Evolutionary conservation across 441 rosid species (phyloP), one percentile per base, ranked within the genome.

Genomic region (Arabidopsis hybrid): DNA sequence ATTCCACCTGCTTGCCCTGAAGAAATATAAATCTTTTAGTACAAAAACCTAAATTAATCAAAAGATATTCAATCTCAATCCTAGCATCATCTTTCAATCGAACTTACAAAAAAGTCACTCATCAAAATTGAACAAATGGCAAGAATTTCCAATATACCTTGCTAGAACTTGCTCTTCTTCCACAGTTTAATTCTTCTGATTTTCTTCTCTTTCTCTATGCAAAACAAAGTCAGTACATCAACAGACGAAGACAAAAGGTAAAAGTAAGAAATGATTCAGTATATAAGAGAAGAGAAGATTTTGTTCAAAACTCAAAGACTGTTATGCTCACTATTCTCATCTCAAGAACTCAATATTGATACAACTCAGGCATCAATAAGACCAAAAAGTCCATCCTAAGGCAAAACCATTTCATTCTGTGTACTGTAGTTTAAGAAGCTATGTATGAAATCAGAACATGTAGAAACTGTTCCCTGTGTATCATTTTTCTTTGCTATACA

Each of bases 171-270:
- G 74, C 60, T 81, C 88, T 91, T 85, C 82, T 93, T 34, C 90
- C 97, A 56, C 73, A 32, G 46, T 69, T 75, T 60, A 82, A 75
- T 57, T 95, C 99, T 42, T 95, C 96, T 45, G 88, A 79, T 85
- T 92, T 95, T 81, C 96, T 88, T 78, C 95, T 85, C 80, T 96
- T 96, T 79, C 96, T 85, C 99, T 93, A 85, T 59, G 53, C 17
- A 83, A 79, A 78, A 79, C 18, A 73, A 77, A 65, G 0, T 60
- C 69, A 40, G 36, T 42, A 50, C 26, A 21, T 21, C 26, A 21
- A 21, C 26, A 21, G 26, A 21, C 26, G 26, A 21, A 21, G 26
- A 21, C 26, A 21, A 21, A 21, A 21, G 26, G 26, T 21, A 21
- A 47, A 60, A 36, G 35, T 65, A 51, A 40, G 50, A 21, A 38